Conservation (phyloP, 2,329 filamentous ascomycete species). For the Trichoderma guizhouense region DNA sequence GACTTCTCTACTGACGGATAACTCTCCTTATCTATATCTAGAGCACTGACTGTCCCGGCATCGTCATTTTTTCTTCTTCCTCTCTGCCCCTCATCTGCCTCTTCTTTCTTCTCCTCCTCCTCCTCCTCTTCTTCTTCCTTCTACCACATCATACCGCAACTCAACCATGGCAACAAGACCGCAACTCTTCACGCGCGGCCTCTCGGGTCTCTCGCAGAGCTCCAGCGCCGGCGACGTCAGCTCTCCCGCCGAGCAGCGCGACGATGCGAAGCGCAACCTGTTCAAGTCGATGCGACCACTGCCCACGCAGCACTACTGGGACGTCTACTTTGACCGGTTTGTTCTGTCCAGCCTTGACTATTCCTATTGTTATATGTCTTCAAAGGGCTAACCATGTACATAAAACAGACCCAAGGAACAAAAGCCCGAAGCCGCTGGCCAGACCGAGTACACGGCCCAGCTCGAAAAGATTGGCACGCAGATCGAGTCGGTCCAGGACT, state of each 20-base stretch:
- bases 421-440: slow-evolving; percentile 41
- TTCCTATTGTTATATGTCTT: background rate
- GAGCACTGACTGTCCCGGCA: background rate
- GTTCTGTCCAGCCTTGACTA: background rate
- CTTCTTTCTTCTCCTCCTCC: too few relatives aligned
- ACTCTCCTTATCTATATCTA: background rate
- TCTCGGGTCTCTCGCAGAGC: slow-evolving; percentile 60
- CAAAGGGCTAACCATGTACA: background rate
- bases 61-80: background rate
- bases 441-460: slow-evolving; percentile 49
- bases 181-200: slow-evolving; percentile 58
- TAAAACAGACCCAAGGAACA: background rate
- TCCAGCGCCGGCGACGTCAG: slow-evolving; percentile 57
- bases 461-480: slow-evolving; percentile 61
- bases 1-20: background rate
- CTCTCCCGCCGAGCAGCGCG: slow-evolving; percentile 70
- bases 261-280: slow-evolving; percentile 80
- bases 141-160: background rate
- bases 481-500: slow-evolving; percentile 80
- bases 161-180: slow-evolving; percentile 54
- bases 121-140: too few relatives aligned
- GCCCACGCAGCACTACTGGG: slow-evolving; percentile 77
- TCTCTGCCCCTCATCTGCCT: background rate
- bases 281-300: slow-evolving; percentile 69
- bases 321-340: slow-evolving; percentile 64